phyloP scores from a whole-genome alignment of 2,329 filamentous ascomycete genomes.

The Ophiocordyceps australis region DNA sequence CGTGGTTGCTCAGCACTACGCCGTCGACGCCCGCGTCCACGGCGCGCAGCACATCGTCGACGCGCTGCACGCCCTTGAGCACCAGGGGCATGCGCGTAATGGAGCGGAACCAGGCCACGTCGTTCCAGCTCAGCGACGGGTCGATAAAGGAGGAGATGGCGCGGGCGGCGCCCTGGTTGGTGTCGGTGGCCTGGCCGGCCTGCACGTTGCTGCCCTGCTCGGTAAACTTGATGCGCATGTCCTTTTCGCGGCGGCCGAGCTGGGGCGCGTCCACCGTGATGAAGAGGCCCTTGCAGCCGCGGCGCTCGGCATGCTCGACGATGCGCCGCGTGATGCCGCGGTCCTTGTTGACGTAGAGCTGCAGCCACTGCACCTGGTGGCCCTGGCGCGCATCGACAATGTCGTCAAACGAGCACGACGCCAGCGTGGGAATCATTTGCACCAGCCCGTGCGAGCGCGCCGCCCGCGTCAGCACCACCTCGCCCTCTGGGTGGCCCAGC shows the following conservation, averaged over 20 bases:
- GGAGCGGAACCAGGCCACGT: constrained; percentile 80
- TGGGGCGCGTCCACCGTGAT: constrained; percentile 97
- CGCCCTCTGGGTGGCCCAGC: constrained; percentile 82
- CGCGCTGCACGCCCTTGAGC: constrained; percentile 89
- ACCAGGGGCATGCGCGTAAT: constrained; percentile 93
- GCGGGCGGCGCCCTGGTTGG: constrained; percentile 77
- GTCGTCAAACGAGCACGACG: constrained; percentile 94
- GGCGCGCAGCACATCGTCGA: constrained; percentile 87
- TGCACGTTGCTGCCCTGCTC: constrained; percentile 77
- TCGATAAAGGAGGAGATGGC: constrained; percentile 97
- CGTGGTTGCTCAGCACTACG: constrained; percentile 91
- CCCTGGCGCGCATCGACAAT: constrained; percentile 69
- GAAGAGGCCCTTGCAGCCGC: constrained; percentile 90
- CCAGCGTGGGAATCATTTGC: constrained; percentile 96
- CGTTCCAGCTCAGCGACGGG: constrained; percentile 80
- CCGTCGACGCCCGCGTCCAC: constrained; percentile 67
- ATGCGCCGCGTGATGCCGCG: constrained; percentile 79
- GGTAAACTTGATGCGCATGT: constrained; percentile 86
- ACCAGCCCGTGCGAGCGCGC: constrained; percentile 75
- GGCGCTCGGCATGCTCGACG: constrained; percentile 74
- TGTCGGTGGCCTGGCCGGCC: constrained; percentile 57
- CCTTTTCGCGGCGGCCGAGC: constrained; percentile 86
- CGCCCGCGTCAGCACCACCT: constrained; percentile 75
- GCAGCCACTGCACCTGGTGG: constrained; percentile 86
- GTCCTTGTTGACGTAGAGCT: constrained; percentile 95